Conservation (phyloP, 768 basidiomycete species). For the Tulasnella sp. region DNA sequence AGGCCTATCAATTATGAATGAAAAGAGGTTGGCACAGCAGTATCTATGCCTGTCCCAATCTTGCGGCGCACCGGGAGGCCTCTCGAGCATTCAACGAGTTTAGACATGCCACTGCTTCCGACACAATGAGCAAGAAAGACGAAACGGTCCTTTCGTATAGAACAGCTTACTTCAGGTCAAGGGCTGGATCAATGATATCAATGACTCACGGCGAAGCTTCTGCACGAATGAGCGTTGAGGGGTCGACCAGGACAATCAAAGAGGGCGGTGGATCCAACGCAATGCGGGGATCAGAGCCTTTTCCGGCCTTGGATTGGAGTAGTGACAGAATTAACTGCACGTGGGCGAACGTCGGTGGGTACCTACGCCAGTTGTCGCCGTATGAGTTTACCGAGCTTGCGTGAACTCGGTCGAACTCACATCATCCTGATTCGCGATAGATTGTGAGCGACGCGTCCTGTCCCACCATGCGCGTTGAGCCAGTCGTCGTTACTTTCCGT, state of each 20-base stretch:
- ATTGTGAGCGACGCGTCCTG: slow-evolving; percentile 29
- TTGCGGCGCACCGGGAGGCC: slow-evolving; percentile 20
- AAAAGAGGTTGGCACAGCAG: slow-evolving; percentile 18
- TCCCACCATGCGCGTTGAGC: slow-evolving; percentile 29
- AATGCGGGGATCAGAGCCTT: slow-evolving; percentile 24
- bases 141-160: background rate
- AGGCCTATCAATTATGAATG: slow-evolving; percentile 19
- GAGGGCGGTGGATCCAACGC: slow-evolving; percentile 34
- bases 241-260: slow-evolving; percentile 50
- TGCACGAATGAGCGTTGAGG: slow-evolving; percentile 37
- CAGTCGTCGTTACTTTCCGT: slow-evolving; percentile 39
- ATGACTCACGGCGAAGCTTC: slow-evolving; percentile 15
- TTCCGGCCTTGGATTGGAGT: slow-evolving; percentile 26
- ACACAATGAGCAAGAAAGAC: background rate
- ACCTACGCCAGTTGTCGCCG: too few relatives aligned
- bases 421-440: slow-evolving; percentile 41
- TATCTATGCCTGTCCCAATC: slow-evolving; percentile 1
- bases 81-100: slow-evolving; percentile 28
- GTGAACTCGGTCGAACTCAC: slow-evolving; percentile 29
- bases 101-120: slow-evolving; percentile 30
- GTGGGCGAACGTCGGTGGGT: slow-evolving; percentile 1
- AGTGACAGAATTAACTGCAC: slow-evolving; percentile 29
- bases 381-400: too few relatives aligned
- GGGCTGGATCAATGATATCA: slow-evolving; percentile 23
- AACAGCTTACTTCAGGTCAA: background rate